These are phyloP conservation scores for Aspergillus terreus DNA, from an alignment of 2,329 filamentous ascomycete genomes.

Conservation along the genomic window DNA sequence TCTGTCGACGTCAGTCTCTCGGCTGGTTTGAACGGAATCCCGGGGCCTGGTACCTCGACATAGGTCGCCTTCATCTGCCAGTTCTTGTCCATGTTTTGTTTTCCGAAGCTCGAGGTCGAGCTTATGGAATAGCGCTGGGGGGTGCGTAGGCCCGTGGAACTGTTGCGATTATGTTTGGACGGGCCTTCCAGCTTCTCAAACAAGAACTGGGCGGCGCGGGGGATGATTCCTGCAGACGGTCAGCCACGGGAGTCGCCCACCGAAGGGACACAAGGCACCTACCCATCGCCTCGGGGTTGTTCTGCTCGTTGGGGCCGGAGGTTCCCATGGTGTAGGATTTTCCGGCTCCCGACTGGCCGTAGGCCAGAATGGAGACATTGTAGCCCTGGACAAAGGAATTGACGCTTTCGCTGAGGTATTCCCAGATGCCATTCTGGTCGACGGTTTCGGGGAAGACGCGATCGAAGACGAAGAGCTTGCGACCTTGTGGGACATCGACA, in stretches of 20 bases:
- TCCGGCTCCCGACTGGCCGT: slow-evolving; percentile 94
- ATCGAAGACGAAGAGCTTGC: slow-evolving; percentile 95
- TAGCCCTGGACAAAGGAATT: slow-evolving; percentile 90
- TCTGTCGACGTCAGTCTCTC: slow-evolving; percentile 48
- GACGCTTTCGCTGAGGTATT: slow-evolving; percentile 88
- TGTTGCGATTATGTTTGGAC: slow-evolving; percentile 55
- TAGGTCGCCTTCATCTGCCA: slow-evolving; percentile 95
- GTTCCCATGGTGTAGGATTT: slow-evolving; percentile 99
- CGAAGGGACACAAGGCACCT: slow-evolving; percentile 34
- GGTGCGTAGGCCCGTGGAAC: slow-evolving; percentile 73
- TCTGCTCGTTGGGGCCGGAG: slow-evolving; percentile 75
- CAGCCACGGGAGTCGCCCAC: slow-evolving; percentile 1
- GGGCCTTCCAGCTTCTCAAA: slow-evolving; percentile 78
- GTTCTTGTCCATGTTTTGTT: slow-evolving; percentile 59
- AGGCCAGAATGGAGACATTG: slow-evolving; percentile 95
- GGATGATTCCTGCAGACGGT: slow-evolving; percentile 74
- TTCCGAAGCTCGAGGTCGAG: slow-evolving; percentile 47
- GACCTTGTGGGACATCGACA: slow-evolving; percentile 87
- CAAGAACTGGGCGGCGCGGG: slow-evolving; percentile 77
- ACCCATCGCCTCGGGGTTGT: slow-evolving; percentile 72
- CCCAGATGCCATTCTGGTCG: slow-evolving; percentile 86
- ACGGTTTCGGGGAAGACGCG: slow-evolving; percentile 83
- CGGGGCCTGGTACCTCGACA: slow-evolving; percentile 55
- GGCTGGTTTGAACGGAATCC: background rate
- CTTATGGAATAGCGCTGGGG: slow-evolving; percentile 72